Evolutionary conservation across 352 stramenopile species (phyloP).

Genomic region (Bremia lactucae): DNA sequence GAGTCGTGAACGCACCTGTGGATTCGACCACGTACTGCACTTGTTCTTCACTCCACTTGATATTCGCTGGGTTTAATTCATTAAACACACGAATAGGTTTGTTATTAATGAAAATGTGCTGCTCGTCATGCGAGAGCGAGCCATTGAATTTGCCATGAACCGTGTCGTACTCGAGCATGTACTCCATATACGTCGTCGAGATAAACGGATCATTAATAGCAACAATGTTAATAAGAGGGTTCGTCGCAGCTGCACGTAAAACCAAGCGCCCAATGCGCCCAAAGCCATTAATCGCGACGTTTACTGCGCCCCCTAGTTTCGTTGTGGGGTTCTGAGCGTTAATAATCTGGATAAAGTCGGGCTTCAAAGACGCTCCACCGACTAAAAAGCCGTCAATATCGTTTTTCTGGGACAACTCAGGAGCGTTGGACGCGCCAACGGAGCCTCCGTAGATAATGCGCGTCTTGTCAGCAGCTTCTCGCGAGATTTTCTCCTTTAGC

Average conservation of each 20-base stretch:
- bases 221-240: constrained; percentile 85
- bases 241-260: constrained; percentile 84
- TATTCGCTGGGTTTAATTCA: constrained; percentile 90
- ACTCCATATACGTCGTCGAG: constrained; percentile 94
- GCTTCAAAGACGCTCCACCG: constrained; percentile 94
- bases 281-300: constrained; percentile 98
- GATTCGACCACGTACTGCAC: constrained; percentile 94
- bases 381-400: constrained; percentile 99
- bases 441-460: constrained; percentile 97
- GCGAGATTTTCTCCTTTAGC: constrained; percentile 86
- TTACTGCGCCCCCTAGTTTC: constrained; percentile 30
- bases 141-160: constrained; percentile 87
- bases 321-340: not conserved
- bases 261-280: constrained; percentile 97
- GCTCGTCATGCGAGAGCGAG: constrained; percentile 75
- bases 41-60: constrained; percentile 85
- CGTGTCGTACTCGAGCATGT: constrained; percentile 90
- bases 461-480: constrained; percentile 85
- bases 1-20: constrained; percentile 66
- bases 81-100: constrained; percentile 90
- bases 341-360: constrained; percentile 72
- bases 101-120: constrained; percentile 88
- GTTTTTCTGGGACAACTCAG: constrained; percentile 87
- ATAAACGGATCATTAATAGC: constrained; percentile 95
- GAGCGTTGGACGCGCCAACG: constrained; percentile 88